Percentiles rank a stretch among this genome's conserved stretches.
phyloP scores from a whole-genome alignment of 2,329 filamentous ascomycete genomes.

The Coniochaeta sp. region DNA sequence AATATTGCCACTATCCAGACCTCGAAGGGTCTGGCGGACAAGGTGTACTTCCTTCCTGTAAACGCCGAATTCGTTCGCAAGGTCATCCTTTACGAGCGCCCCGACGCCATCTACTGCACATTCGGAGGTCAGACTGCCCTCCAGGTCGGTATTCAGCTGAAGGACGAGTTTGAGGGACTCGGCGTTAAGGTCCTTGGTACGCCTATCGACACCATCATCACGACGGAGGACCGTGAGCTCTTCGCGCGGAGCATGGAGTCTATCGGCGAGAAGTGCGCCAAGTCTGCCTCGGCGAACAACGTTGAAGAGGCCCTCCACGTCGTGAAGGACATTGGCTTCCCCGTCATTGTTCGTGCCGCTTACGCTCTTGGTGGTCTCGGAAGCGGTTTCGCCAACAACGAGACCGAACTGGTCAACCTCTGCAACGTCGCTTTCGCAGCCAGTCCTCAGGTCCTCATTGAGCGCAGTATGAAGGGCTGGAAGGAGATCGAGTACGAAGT shows the following conservation, averaged over 20 bases:
- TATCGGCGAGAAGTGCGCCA: slow-evolving; percentile 95
- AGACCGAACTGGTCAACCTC: slow-evolving; percentile 73
- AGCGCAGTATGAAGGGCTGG: slow-evolving; percentile 99
- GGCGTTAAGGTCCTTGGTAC: slow-evolving; percentile 94
- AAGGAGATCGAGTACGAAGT: slow-evolving; percentile 99
- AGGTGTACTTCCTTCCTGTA: slow-evolving; percentile 97
- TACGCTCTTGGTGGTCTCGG: slow-evolving; percentile 93
- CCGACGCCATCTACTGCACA: slow-evolving; percentile 94
- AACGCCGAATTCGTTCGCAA: slow-evolving; percentile 96
- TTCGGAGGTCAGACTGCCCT: slow-evolving; percentile 97
- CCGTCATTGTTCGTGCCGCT: slow-evolving; percentile 92
- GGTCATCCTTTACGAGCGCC: slow-evolving; percentile 89
- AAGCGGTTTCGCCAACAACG: slow-evolving; percentile 89
- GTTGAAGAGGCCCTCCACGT: slow-evolving; percentile 83
- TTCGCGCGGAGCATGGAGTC: slow-evolving; percentile 98
- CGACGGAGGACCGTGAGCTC: slow-evolving; percentile 93
- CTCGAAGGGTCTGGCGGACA: slow-evolving; percentile 93
- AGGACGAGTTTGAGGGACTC: slow-evolving; percentile 89
- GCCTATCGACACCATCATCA: slow-evolving; percentile 96
- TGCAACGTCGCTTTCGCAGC: slow-evolving; percentile 94
- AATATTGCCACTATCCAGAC: slow-evolving; percentile 99
- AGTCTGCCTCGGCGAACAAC: slow-evolving; percentile 86
- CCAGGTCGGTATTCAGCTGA: slow-evolving; percentile 94
- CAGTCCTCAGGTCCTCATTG: slow-evolving; percentile 92
- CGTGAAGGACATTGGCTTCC: slow-evolving; percentile 88